Evolutionary conservation across 2,329 filamentous ascomycete genomes (phyloP).

Genomic region (Pseudogymnoascus sp.): DNA sequence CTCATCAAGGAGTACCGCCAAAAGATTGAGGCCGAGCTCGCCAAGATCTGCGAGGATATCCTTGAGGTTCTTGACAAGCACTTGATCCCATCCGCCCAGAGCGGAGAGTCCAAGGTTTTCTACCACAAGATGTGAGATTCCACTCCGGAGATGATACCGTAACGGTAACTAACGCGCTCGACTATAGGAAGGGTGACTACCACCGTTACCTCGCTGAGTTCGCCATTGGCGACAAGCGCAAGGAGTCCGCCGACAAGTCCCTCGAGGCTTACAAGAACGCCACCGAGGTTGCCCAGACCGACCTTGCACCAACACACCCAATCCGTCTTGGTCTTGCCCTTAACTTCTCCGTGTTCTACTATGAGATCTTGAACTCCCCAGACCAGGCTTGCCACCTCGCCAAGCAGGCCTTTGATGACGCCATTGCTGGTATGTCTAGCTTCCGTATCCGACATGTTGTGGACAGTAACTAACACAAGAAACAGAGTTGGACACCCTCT

Average conservation of each 20-base stretch:
- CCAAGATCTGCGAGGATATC: constrained; percentile 97
- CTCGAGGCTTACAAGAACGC: constrained; percentile 99
- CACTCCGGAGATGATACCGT: not conserved
- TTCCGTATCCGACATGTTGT: not conserved
- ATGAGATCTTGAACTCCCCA: constrained; percentile 97
- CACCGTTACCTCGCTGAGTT: constrained; percentile 94
- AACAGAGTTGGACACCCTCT: constrained; percentile 81
- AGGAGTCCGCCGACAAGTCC: constrained; percentile 76
- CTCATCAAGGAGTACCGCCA: constrained; percentile 96
- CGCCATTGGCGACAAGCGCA: constrained; percentile 85
- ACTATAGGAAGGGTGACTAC: constrained; percentile 84
- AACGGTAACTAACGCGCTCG: not conserved
- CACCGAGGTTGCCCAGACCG: constrained; percentile 95
- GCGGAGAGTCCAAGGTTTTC: constrained; percentile 98
- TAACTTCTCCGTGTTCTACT: constrained; percentile 99
- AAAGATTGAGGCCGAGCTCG: constrained; percentile 96
- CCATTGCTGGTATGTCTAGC: constrained; percentile 60
- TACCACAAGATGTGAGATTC: constrained; percentile 96
- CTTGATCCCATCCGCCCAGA: constrained; percentile 91
- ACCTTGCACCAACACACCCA: constrained; percentile 93
- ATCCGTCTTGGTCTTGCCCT: constrained; percentile 95
- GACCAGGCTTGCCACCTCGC: constrained; percentile 96
- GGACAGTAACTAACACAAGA: constrained; percentile 14
- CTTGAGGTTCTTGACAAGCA: constrained; percentile 88
- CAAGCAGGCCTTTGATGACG: constrained; percentile 98